phyloP scores from a whole-genome alignment of 2,329 filamentous ascomycete species.

The Nectriaceae sp. region DNA sequence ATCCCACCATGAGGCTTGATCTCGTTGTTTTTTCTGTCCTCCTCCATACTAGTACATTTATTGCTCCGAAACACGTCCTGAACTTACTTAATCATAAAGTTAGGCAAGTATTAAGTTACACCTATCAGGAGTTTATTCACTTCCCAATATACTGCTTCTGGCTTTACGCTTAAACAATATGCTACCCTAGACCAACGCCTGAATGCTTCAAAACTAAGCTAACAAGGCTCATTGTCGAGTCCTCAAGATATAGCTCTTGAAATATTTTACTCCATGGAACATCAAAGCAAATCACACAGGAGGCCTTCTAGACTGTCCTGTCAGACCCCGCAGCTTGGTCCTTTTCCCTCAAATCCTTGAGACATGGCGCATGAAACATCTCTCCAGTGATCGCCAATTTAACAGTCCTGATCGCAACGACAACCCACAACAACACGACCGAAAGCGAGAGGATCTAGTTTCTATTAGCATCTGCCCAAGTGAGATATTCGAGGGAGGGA shows the following conservation, averaged over 20 bases:
- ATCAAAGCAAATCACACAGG: neutral
- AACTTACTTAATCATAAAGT: too few species aligned
- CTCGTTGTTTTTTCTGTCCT: too few species aligned
- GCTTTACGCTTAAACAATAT: neutral
- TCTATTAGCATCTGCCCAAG: constrained; percentile 9
- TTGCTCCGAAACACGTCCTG: too few species aligned
- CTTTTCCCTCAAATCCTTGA: constrained; percentile 40
- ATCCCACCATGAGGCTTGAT: constrained; percentile 2
- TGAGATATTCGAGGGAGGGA: neutral
- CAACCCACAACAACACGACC: constrained; percentile 44
- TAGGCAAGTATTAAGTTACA: neutral
- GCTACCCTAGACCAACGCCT: neutral
- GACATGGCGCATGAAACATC: constrained; percentile 47
- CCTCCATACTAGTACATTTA: too few species aligned
- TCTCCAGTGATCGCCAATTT: constrained; percentile 41
- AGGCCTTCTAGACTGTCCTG: constrained; percentile 26
- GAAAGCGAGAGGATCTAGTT: constrained; percentile 42
- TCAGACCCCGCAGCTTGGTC: constrained; percentile 27
- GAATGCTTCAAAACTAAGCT: too few species aligned
- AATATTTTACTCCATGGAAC: too few species aligned
- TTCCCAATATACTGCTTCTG: neutral
- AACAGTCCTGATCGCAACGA: constrained; percentile 42
- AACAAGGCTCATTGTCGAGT: too few species aligned
- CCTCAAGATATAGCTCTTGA: too few species aligned
- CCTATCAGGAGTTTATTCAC: neutral